Evolutionary conservation across 371 early-diverging fungal genomes (phyloP).

Genomic region (Basidiobolus meristosporus): DNA sequence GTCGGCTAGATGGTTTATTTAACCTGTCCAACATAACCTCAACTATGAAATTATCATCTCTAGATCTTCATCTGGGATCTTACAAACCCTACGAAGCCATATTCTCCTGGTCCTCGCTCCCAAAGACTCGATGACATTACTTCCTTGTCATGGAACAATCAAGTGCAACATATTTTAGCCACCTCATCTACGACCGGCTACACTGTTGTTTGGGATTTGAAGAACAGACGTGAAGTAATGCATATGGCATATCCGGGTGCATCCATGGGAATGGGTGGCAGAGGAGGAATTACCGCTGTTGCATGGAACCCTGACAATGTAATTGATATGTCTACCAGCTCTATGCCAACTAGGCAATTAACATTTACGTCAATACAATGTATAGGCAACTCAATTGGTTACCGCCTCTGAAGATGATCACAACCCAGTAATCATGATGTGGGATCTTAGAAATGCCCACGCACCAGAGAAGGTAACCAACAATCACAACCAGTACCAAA

Average conservation of each 20-base stretch:
- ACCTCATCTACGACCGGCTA: slow-evolving; percentile 81
- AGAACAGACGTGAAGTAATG: slow-evolving; percentile 71
- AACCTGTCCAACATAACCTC: no score
- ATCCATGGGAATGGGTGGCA: slow-evolving; percentile 2
- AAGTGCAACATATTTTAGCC: slow-evolving; percentile 84
- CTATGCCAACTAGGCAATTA: not conserved
- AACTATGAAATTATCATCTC: not conserved
- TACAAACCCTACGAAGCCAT: slow-evolving; percentile 62
- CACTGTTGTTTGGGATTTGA: slow-evolving; percentile 90
- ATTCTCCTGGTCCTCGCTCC: slow-evolving; percentile 71
- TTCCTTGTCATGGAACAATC: slow-evolving; percentile 80
- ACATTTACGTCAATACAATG: not conserved
- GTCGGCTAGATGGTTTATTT: not conserved
- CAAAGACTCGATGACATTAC: slow-evolving; percentile 75
- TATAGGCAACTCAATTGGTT: slow-evolving; percentile 74
- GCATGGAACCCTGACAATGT: slow-evolving; percentile 90
- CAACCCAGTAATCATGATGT: slow-evolving; percentile 65
- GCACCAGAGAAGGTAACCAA: slow-evolving; percentile 58
- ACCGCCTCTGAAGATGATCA: slow-evolving; percentile 81
- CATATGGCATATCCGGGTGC: slow-evolving; percentile 41
- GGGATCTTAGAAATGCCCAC: slow-evolving; percentile 87
- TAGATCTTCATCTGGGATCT: slow-evolving; percentile 90
- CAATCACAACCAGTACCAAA: no score
- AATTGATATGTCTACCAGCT: slow-evolving; percentile 5
- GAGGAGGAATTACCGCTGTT: slow-evolving; percentile 59